Percentiles rank a stretch among this genome's conserved stretches.
These are phyloP conservation scores for Phytophthora pistaciae DNA, from an alignment of 352 stramenopile genomes.

Conservation along the genomic window DNA sequence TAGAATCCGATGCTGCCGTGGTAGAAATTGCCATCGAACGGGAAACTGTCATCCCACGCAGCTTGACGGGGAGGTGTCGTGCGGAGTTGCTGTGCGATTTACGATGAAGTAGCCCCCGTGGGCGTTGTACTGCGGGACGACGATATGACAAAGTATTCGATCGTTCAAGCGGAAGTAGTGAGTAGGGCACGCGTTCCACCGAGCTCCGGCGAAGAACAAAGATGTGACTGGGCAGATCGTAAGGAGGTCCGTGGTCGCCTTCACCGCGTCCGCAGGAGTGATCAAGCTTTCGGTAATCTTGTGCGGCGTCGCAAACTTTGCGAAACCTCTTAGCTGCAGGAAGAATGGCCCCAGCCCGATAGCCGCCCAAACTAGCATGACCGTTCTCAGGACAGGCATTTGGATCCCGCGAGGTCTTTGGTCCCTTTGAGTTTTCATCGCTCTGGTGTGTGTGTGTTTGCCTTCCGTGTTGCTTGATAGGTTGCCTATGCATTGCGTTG, in stretches of 20 bases:
- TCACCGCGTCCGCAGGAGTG: neutral
- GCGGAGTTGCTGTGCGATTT: constrained; percentile 1
- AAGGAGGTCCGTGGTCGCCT: constrained; percentile 13
- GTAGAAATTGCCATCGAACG: constrained; percentile 34
- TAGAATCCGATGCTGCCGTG: constrained; percentile 42
- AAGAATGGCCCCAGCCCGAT: constrained; percentile 21
- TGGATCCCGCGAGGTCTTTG: neutral
- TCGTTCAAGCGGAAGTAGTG: constrained; percentile 19
- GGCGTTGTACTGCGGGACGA: constrained; percentile 25
- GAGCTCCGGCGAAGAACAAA: constrained; percentile 20
- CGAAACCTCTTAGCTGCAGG: constrained; percentile 35
- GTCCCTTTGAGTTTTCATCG: neutral
- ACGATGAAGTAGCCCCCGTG: constrained; percentile 21
- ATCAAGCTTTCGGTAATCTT: constrained; percentile 32
- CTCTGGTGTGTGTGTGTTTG: too few relatives aligned
- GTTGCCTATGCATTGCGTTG: too few relatives aligned
- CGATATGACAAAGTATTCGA: constrained; percentile 17
- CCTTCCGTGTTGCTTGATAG: too few relatives aligned
- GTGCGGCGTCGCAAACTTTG: constrained; percentile 30
- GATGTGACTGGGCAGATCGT: constrained; percentile 15
- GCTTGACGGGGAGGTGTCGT: constrained; percentile 5
- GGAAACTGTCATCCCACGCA: constrained; percentile 12
- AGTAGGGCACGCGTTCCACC: constrained; percentile 27
- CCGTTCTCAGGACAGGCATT: neutral
- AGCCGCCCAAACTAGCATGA: constrained; percentile 21